Evolutionary conservation across 768 basidiomycete genomes (phyloP), one percentile per base, ranked within the genome.

Genomic region (Paxillus involutus): DNA sequence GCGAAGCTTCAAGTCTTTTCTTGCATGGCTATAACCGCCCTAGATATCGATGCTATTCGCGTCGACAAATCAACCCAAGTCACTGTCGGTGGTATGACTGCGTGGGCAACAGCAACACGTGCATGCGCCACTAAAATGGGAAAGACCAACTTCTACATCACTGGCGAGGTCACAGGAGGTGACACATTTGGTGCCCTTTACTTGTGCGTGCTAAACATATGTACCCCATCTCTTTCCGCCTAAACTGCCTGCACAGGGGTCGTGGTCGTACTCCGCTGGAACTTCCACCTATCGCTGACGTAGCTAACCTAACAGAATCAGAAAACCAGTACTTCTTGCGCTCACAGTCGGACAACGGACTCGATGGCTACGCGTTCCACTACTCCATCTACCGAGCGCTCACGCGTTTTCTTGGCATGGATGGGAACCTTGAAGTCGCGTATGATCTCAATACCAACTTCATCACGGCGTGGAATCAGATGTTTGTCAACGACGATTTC

Each of bases 61-160:
- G 86, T 97, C 72, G 94, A 96, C 69, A 97, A 97, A 71, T 84
- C 94, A 26, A 95, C 92, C 0, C 94, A 97, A 67, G 81, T 97
- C 52, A 91, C 91, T 6, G 83, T 96, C 14, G 85, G 86, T 48
- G 91, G 89, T 4, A 77, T 95, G 47, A 78, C 90, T 3, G 64
- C 76, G 0, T 97, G 94, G 94, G 76, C 90, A 0, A 71, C 83
- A 0, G 75, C 77, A 51, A 91, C 92, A 1, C 80, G 91, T 40
- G 74, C 77, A 10, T 96, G 94, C 66, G 94, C 94, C 1, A 67
- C 73, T 3, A 71, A 74, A 0, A 71, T 91, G 14, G 84, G 84
- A 49, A 97, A 97, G 76, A 80, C 75, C 5, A 94, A 97, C 65
- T 96, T 97, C 70, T 88, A 84, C 72, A 94, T 97, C 60, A 76